Evolutionary conservation across 2,329 filamentous ascomycete genomes (phyloP), one percentile per base, ranked within the genome.

Genomic region (Monosporascus sp.): DNA sequence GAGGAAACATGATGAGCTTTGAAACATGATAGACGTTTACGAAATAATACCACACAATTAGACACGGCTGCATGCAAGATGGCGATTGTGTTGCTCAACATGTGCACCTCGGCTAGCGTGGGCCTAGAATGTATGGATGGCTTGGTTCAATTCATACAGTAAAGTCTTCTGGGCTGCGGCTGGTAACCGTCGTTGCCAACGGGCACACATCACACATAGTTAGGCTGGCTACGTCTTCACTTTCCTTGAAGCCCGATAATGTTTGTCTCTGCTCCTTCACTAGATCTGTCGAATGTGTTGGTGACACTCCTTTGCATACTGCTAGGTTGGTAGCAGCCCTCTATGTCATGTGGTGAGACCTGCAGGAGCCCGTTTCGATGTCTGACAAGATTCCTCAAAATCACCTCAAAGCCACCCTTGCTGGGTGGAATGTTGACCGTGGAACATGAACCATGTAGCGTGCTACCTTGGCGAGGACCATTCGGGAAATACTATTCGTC

Each of bases 1-100:
- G 56, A 54, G 57, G 44, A 64, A 63, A 45, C 61, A 66, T 52
- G 64, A 68, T 37, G 64, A 68, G 57, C 58, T 67, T 57, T 65
- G 59, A 63, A 53, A 57, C 58, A 48, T 60, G 57, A 60, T 56
- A 59, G 53, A 60, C 48, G 38, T 60, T 56, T 60, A 64, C 54
- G 55, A 63, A 63, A 57, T 49, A 58, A 57, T 57, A 59, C 49
- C 52, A 61, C 46, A 40, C 43, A 53, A 54, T 52, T 59, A 43
- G 49, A 43, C 40, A 20, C 4, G 3, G 22, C 19, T 24, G 14
- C 40, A 43, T 20, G 19, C 19, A 20, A 43, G 40, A 43, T 24
- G 19, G 40, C 40, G 2, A 14, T 43, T 14, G 40, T 24, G 19
- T 20, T 43, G 11, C 40, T 43, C 19, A 20, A 20, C 20, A 20